phyloP scores from a whole-genome alignment of 208 protist species.

The Leishmania tarentolae region DNA sequence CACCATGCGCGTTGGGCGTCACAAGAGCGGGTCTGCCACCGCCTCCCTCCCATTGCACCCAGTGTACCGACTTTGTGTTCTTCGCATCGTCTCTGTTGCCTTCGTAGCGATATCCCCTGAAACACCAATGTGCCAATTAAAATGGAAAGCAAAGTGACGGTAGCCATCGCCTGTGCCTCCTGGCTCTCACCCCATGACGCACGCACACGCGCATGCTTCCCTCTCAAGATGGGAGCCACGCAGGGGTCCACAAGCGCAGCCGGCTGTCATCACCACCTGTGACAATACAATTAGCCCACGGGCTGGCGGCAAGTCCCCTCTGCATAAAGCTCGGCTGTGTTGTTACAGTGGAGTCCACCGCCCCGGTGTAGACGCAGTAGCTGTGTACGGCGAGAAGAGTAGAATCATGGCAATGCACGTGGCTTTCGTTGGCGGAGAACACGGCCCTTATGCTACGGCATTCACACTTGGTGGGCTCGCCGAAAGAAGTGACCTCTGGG shows the following conservation, averaged over 20 bases:
- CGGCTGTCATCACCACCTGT: constrained; percentile 86
- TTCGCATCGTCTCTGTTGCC: neutral
- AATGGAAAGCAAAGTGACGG: neutral
- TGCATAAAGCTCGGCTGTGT: constrained; percentile 70
- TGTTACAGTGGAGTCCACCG: constrained; percentile 52
- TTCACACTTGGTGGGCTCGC: constrained; percentile 69
- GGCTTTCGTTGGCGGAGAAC: constrained; percentile 78
- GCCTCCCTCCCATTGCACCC: no score
- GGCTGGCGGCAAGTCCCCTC: constrained; percentile 51
- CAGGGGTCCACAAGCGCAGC: constrained; percentile 80
- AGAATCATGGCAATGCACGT: constrained; percentile 69
- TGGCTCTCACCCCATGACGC: neutral
- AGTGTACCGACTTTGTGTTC: neutral
- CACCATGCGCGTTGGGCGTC: neutral
- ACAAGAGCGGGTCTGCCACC: neutral
- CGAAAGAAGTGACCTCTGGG: constrained; percentile 73
- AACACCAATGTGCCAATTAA: neutral
- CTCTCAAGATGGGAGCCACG: constrained; percentile 45
- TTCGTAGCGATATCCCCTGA: neutral
- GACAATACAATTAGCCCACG: constrained; percentile 59
- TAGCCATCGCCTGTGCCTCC: neutral
- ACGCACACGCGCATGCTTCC: neutral
- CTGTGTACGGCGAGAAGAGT: constrained; percentile 62
- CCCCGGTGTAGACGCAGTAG: constrained; percentile 76
- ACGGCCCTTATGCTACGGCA: constrained; percentile 73